phyloP scores from a whole-genome alignment of 495 filamentous ascomycete species.

The Letharia lupina region DNA sequence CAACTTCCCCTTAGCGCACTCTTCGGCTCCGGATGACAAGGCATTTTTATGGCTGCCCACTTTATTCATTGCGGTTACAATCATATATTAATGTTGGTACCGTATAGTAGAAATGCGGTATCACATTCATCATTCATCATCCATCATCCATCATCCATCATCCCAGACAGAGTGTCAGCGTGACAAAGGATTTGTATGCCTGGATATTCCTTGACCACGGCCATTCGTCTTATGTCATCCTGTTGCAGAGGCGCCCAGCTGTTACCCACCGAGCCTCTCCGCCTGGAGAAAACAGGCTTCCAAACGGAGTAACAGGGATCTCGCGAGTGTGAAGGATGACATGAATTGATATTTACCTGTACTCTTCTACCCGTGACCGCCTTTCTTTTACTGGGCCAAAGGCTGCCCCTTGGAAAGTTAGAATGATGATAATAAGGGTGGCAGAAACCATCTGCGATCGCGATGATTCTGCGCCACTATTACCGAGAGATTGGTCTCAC shows the following conservation, averaged over 20 bases:
- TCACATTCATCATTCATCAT: background rate
- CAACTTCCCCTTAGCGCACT: conserved; percentile 1
- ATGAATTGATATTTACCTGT: too few species aligned
- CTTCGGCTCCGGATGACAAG: conserved; percentile 5
- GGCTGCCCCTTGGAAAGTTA: background rate
- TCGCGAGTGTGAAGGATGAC: background rate
- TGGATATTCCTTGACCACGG: background rate
- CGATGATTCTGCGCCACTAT: background rate
- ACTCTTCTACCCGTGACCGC: background rate
- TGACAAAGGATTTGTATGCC: background rate
- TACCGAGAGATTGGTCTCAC: background rate
- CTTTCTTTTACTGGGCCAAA: background rate
- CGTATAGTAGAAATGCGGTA: background rate
- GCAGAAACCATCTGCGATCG: background rate
- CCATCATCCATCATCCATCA: background rate
- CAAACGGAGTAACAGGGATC: background rate
- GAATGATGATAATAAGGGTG: background rate
- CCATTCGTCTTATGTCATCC: background rate
- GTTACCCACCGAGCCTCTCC: background rate
- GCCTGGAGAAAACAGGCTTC: background rate
- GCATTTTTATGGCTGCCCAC: background rate
- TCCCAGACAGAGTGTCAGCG: background rate
- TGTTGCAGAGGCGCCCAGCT: background rate
- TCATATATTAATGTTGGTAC: background rate
- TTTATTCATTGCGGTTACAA: background rate